These are phyloP conservation scores for Meyerozyma guilliermondii DNA, from an alignment of 1,139 yeast species.

Conservation along the genomic window DNA sequence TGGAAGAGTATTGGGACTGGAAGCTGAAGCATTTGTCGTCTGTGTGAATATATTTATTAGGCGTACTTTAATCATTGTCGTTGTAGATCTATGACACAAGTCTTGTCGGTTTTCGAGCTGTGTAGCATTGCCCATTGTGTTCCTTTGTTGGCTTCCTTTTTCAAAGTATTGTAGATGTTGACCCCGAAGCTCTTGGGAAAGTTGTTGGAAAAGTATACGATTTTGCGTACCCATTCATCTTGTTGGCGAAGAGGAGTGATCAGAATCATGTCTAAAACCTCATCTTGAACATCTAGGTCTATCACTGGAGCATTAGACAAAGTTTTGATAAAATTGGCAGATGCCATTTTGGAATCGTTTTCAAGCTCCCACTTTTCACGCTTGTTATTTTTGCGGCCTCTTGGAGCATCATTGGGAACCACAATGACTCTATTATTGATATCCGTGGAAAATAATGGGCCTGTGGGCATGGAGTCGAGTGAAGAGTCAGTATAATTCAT, in stretches of 20 bases:
- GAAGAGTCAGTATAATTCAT: constrained; percentile 5
- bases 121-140: constrained; percentile 68
- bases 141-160: constrained; percentile 70
- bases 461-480: constrained; percentile 4
- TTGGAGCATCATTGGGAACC: constrained; percentile 68
- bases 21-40: constrained; percentile 23
- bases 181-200: constrained; percentile 75
- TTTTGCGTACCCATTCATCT: constrained; percentile 87
- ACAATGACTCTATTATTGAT: constrained; percentile 55
- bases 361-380: constrained; percentile 79
- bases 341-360: constrained; percentile 62
- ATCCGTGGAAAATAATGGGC: constrained; percentile 33
- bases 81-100: constrained; percentile 62
- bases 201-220: constrained; percentile 56
- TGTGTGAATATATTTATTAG: constrained; percentile 1
- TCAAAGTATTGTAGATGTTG: constrained; percentile 63
- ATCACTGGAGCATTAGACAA: constrained; percentile 65
- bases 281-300: constrained; percentile 76
- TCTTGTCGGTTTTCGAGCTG: constrained; percentile 68
- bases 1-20: constrained; percentile 72
- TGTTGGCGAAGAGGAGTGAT: constrained; percentile 69
- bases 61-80: constrained; percentile 25
- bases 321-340: constrained; percentile 48
- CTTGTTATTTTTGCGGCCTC: constrained; percentile 59
- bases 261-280: constrained; percentile 75